A percentile compares a stretch with the other conserved stretches of the same genome.
These are phyloP conservation scores for Globisporangium takayamanum DNA, from an alignment of 352 stramenopile genomes.

Conservation along the genomic window DNA sequence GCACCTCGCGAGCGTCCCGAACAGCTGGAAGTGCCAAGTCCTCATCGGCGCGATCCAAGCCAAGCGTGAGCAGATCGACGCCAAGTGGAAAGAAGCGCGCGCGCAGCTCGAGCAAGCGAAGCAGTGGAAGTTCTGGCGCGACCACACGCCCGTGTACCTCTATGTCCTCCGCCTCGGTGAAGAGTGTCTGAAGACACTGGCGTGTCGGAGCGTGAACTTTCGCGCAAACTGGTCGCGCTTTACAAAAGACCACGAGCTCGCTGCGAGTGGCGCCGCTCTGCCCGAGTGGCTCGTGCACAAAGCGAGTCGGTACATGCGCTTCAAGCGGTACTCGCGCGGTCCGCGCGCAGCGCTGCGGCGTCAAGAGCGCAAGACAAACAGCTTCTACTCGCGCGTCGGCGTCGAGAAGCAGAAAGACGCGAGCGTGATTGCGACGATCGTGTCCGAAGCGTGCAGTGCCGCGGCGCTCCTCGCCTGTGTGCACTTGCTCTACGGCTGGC, in stretches of 20 bases:
- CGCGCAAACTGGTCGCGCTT: conserved; percentile 56
- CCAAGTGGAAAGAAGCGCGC: conserved; percentile 64
- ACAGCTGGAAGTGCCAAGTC: conserved; percentile 61
- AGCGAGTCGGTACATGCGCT: conserved; percentile 74
- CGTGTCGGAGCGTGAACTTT: conserved; percentile 78
- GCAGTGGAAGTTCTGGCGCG: conserved; percentile 68
- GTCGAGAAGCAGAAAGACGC: conserved; percentile 53
- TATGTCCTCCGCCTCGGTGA: conserved; percentile 77
- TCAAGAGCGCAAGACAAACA: conserved; percentile 53
- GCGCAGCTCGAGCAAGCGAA: conserved; percentile 42
- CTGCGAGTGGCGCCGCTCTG: conserved; percentile 21
- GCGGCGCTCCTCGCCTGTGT: conserved; percentile 74
- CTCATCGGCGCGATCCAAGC: conserved; percentile 67
- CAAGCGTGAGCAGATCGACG: conserved; percentile 49
- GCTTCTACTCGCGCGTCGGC: conserved; percentile 74
- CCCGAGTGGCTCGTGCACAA: conserved; percentile 71
- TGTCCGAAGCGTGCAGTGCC: conserved; percentile 70
- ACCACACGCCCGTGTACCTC: conserved; percentile 74
- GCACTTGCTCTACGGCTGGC: conserved; percentile 72
- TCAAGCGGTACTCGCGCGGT: conserved; percentile 77
- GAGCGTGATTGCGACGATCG: conserved; percentile 62
- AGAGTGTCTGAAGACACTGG: conserved; percentile 75
- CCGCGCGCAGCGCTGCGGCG: conserved; percentile 52
- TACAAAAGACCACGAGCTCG: conserved; percentile 44
- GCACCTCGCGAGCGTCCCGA: conserved; percentile 30